Percentiles rank a stretch among this genome's conserved stretches.
Evolutionary conservation across 306 rosid species (phyloP).

Genomic region (Citrullus amarus): DNA sequence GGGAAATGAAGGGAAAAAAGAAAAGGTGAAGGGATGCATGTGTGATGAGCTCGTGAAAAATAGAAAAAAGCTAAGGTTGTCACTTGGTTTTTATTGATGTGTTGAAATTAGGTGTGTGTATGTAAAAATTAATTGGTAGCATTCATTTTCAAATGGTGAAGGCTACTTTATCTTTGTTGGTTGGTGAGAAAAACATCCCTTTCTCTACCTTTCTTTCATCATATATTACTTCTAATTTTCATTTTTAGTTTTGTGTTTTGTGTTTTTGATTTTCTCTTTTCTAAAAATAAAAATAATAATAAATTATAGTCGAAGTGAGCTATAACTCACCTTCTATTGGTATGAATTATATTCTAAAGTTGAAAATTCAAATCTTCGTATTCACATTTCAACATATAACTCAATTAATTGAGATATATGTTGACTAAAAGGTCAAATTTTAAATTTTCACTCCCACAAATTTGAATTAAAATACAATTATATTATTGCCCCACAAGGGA

Average conservation of each 20-base stretch:
- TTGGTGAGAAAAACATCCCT: conserved; percentile 4
- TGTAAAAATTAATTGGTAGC: background rate
- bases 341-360: too few species aligned
- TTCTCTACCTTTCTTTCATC: background rate
- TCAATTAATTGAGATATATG: too few species aligned
- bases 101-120: background rate
- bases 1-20: background rate
- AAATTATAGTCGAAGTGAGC: too few species aligned
- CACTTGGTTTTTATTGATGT: background rate
- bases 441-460: too few species aligned
- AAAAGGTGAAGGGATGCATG: background rate
- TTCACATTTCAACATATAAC: too few species aligned
- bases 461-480: too few species aligned
- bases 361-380: too few species aligned
- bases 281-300: too few species aligned
- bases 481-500: too few species aligned
- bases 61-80: background rate
- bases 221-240: background rate
- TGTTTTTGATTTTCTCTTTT: too few species aligned
- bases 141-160: background rate
- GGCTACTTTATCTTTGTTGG: conserved; percentile 3
- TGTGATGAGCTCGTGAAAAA: background rate
- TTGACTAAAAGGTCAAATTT: too few species aligned
- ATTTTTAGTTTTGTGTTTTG: background rate
- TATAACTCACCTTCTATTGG: too few species aligned